Base-by-base conservation (phyloP, 345 rosid genomes). In the Eucalyptus erythrocorys region DNA sequence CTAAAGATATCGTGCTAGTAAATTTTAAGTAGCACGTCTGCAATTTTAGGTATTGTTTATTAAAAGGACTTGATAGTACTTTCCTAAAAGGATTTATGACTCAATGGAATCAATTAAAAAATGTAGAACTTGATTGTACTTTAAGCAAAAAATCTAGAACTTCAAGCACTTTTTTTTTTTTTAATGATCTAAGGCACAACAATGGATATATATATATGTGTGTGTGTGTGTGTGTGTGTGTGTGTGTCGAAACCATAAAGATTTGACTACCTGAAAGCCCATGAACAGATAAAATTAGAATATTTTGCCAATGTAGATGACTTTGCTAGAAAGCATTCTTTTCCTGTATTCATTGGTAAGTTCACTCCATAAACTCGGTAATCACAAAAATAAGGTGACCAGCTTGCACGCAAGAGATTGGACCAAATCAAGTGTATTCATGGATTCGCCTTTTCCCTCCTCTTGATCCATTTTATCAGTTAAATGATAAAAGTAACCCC, bases 1-100 rank as follows among this genome's bases (percentile, higher is more conserved):
- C 6, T 34, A 71, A 71, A 42, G 13, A 71, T 71, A 13, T 19
- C 26, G 10, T 0, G 0, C 0, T 0, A 4, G 45, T 2, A 13
- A 37, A 21, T 19, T 10, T 37, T 34, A 37, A 34, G 7, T 17
- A 34, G 45, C 3, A 10, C 1, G 0, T 9, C 2, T 2, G 6
- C 7, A 68, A 68, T 68, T 68, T 68, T 68, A 17, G 80, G 13
- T 34, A 34, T 34, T 17, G 13, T 34, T 34, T 17, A 8, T 68
- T 21, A 10, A 68, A 7, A 68, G 2, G 80, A 34, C 42, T 34
- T 68, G 80, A 68, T 9, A 17, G 4, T 68, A 34, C 43, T 34
- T 68, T 68, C 6, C 10, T 0, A 34, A 34, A 37, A 19, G 19
- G 7, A 4, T 8, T 37, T 37, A 16, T 37, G 43, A 71, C 1